Evolutionary conservation across 371 early-diverging fungal species (phyloP).

Genomic region (Conidiobolus incongruus): DNA sequence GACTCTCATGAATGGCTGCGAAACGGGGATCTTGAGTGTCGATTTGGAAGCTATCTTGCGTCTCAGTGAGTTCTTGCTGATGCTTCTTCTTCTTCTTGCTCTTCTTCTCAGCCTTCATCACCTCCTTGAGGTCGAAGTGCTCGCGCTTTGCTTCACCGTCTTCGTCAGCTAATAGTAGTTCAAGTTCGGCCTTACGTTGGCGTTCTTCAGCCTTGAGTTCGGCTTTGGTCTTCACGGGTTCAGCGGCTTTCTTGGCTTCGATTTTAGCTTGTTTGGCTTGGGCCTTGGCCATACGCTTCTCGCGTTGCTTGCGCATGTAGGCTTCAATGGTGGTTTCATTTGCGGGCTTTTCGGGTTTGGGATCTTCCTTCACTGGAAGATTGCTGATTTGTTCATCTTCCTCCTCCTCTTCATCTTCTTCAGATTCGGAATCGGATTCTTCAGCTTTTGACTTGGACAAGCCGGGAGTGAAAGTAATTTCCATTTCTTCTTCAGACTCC

Average conservation of each 20-base stretch:
- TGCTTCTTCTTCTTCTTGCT: constrained; percentile 23
- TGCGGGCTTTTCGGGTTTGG: too few species aligned
- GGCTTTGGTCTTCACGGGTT: constrained; percentile 19
- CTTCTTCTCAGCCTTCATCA: constrained; percentile 62
- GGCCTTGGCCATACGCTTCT: constrained; percentile 41
- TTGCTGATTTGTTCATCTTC: too few species aligned
- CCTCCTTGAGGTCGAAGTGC: constrained; percentile 69
- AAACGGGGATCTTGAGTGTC: constrained; percentile 75
- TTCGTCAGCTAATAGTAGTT: constrained; percentile 45
- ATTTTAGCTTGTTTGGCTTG: constrained; percentile 17
- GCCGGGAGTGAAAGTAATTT: constrained; percentile 89
- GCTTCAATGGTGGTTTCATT: constrained; percentile 68
- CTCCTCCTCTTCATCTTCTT: constrained; percentile 6
- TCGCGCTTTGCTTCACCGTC: constrained; percentile 15
- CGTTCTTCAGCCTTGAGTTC: constrained; percentile 30
- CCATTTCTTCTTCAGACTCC: constrained; percentile 57
- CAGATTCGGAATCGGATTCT: background rate
- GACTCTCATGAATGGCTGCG: constrained; percentile 46
- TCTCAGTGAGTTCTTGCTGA: constrained; percentile 22
- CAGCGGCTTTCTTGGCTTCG: constrained; percentile 4
- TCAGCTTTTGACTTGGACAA: constrained; percentile 45
- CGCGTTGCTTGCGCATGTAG: constrained; percentile 64
- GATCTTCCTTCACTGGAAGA: too few species aligned
- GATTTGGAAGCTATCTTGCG: constrained; percentile 63
- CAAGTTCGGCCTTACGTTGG: constrained; percentile 57